Evolutionary conservation across 306 rosid species (phyloP).

Genomic region (Lathyrus sativus): DNA sequence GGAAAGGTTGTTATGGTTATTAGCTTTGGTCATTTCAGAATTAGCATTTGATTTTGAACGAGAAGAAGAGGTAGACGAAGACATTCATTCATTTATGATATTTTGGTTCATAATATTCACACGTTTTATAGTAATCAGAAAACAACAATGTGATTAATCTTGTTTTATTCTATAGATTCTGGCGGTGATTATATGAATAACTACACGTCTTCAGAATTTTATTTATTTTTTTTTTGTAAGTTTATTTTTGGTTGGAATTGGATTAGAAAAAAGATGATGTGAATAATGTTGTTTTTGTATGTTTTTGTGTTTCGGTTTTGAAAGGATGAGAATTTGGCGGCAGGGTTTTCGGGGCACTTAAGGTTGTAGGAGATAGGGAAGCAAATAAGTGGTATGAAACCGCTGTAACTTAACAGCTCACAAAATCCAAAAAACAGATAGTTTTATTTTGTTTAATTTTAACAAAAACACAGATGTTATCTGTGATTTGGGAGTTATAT

Average conservation of each 20-base stretch:
- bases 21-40: constrained; percentile 53
- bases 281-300: constrained; percentile 3
- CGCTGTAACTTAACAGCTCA: constrained; percentile 36
- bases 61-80: constrained; percentile 37
- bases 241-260: no score
- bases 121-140: background rate
- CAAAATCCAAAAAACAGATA: background rate
- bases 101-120: constrained; percentile 9
- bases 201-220: background rate
- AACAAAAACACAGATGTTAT: no score
- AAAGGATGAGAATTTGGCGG: constrained; percentile 69
- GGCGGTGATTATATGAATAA: background rate
- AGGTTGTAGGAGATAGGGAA: constrained; percentile 44
- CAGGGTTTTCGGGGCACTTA: constrained; percentile 66
- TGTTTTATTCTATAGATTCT: background rate
- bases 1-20: constrained; percentile 15
- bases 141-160: background rate
- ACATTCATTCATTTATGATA: constrained; percentile 46
- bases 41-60: constrained; percentile 40
- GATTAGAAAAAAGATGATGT: background rate
- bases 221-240: background rate
- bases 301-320: constrained; percentile 41
- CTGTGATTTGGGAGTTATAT: no score
- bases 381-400: constrained; percentile 38
- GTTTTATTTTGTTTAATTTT: no score